phyloP scores from a whole-genome alignment of 176 grass and related monocot species.

The Areca catechu region DNA sequence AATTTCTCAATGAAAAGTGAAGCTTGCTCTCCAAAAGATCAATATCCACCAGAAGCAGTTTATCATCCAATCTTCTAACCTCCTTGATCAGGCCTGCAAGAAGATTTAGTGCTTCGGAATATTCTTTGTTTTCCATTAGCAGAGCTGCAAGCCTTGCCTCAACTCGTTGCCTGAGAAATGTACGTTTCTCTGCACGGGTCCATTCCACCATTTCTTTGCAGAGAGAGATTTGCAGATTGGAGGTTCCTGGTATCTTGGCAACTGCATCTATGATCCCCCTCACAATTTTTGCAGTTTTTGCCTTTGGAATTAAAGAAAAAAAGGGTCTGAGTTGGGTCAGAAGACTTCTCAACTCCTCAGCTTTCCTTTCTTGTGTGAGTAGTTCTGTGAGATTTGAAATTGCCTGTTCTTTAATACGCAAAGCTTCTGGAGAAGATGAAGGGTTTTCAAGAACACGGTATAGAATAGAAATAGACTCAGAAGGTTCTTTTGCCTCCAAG shows the following conservation, averaged over 20 bases:
- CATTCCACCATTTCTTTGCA: constrained; percentile 92
- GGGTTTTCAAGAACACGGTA: constrained; percentile 61
- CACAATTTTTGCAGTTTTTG: constrained; percentile 90
- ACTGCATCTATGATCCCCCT: constrained; percentile 70
- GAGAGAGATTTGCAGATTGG: constrained; percentile 70
- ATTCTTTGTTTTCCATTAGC: constrained; percentile 68
- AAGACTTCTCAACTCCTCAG: constrained; percentile 62
- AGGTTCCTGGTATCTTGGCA: constrained; percentile 66
- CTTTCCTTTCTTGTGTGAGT: constrained; percentile 61
- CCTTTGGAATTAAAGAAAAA: constrained; percentile 71
- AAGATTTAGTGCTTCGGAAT: constrained; percentile 63
- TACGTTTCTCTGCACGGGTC: constrained; percentile 76
- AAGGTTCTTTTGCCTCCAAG: constrained; percentile 47
- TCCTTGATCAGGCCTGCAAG: constrained; percentile 77
- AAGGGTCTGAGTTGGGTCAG: constrained; percentile 79
- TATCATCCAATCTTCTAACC: constrained; percentile 81
- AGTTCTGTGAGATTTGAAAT: constrained; percentile 66
- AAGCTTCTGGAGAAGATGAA: constrained; percentile 53
- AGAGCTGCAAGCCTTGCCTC: constrained; percentile 76
- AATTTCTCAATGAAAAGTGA: constrained; percentile 77
- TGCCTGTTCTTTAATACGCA: constrained; percentile 73
- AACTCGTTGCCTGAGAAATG: constrained; percentile 70
- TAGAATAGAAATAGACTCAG: constrained; percentile 68
- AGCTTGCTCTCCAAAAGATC: constrained; percentile 91
- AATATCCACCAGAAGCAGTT: constrained; percentile 84